These are phyloP conservation scores for Tylopilus sp. DNA, from an alignment of 768 basidiomycete genomes.

Conservation along the genomic window DNA sequence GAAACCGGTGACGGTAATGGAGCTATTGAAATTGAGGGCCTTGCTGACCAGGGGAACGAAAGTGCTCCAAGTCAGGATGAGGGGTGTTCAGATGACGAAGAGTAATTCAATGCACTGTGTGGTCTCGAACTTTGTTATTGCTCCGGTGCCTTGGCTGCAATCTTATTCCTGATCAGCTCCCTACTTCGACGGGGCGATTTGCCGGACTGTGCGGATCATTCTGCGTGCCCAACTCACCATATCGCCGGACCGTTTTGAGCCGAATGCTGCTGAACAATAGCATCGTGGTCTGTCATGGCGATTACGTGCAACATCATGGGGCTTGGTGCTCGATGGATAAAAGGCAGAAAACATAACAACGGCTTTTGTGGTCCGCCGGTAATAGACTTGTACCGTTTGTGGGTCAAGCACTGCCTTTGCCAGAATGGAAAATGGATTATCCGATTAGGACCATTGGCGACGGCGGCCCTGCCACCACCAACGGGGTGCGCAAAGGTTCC, in stretches of 20 bases:
- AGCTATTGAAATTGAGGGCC: slow-evolving; percentile 59
- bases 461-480: slow-evolving; percentile 17
- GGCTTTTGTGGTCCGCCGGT: neutral
- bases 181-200: slow-evolving; percentile 19
- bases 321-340: neutral
- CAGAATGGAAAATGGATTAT: slow-evolving; percentile 16
- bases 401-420: slow-evolving; percentile 19
- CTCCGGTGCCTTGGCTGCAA: slow-evolving; percentile 26
- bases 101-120: slow-evolving; percentile 22
- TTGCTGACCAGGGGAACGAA: slow-evolving; percentile 32
- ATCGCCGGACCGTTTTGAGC: slow-evolving; percentile 8
- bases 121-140: slow-evolving; percentile 32
- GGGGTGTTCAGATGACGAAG: slow-evolving; percentile 31
- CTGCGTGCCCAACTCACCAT: neutral
- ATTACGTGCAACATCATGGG: slow-evolving; percentile 4
- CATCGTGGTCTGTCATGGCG: neutral
- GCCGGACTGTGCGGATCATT: slow-evolving; percentile 16
- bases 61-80: slow-evolving; percentile 27
- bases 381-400: neutral
- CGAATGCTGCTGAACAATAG: slow-evolving; percentile 2
- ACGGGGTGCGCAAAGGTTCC: slow-evolving; percentile 2
- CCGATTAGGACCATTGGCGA: slow-evolving; percentile 9
- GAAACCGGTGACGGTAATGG: slow-evolving; percentile 38
- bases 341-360: slow-evolving; percentile 3
- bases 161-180: slow-evolving; percentile 17